A percentile compares a stretch with the other conserved stretches of the same genome.
Evolutionary conservation across 78 protist species (phyloP).

Genomic region (Trichosphaerium sp.): DNA sequence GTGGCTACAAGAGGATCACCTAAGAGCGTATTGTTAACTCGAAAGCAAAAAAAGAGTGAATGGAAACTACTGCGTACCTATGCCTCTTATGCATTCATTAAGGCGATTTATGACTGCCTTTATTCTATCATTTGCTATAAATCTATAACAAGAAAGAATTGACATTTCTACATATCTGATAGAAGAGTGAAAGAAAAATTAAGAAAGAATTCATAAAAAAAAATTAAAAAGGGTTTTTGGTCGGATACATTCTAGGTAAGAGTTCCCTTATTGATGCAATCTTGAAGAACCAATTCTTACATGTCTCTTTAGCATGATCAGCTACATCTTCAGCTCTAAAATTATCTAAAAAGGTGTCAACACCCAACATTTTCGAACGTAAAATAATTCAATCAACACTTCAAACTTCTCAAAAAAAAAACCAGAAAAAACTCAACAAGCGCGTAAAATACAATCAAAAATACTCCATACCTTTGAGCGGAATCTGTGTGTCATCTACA

Average conservation of each 20-base stretch:
- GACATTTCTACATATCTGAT: conserved; percentile 53
- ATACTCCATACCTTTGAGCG: too few relatives aligned
- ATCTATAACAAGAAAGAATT: conserved; percentile 56
- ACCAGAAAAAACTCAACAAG: too few relatives aligned
- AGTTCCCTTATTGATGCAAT: conserved; percentile 88
- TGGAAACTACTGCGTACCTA: too few relatives aligned
- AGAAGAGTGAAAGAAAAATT: conserved; percentile 1
- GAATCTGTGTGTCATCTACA: too few relatives aligned
- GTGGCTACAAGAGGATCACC: conserved; percentile 75
- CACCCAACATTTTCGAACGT: not conserved
- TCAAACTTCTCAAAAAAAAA: too few relatives aligned
- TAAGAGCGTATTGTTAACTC: too few relatives aligned
- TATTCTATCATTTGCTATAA: conserved; percentile 41
- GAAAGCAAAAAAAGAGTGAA: too few relatives aligned
- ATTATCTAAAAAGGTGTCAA: not conserved
- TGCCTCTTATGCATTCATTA: conserved; percentile 34
- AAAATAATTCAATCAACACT: not conserved
- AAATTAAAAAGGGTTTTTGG: not conserved
- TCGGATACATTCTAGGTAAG: conserved; percentile 68
- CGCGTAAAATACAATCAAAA: too few relatives aligned
- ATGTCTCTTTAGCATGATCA: conserved; percentile 71
- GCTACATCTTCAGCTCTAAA: conserved; percentile 15
- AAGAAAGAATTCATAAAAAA: not conserved
- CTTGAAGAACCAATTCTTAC: conserved; percentile 90
- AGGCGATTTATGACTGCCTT: conserved; percentile 23